Percentiles rank a stretch among this genome's conserved stretches.
phyloP scores from a whole-genome alignment of 257 asterid species.

The Primulina eburnea region DNA sequence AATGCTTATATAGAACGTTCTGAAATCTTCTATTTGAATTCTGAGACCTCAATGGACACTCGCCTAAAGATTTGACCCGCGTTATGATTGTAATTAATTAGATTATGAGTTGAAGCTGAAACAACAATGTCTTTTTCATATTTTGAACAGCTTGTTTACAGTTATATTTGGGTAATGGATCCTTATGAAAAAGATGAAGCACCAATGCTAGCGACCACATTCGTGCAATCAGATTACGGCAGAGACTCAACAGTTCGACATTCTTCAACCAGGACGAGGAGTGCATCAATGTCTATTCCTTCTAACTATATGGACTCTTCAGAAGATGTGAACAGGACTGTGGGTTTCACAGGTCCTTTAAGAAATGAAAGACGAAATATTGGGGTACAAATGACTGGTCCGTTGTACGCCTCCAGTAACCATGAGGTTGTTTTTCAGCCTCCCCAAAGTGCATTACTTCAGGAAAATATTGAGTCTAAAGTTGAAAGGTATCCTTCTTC shows the following conservation, averaged over 20 bases:
- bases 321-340: constrained; percentile 37
- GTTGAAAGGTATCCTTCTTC: constrained; percentile 59
- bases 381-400: constrained; percentile 61
- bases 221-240: constrained; percentile 40
- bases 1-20: neutral
- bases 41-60: neutral
- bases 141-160: neutral
- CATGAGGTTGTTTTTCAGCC: constrained; percentile 44
- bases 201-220: constrained; percentile 61
- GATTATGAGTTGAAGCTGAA: neutral
- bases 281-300: constrained; percentile 73
- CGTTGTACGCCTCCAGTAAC: constrained; percentile 38
- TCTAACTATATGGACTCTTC: constrained; percentile 41
- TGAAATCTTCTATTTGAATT: neutral
- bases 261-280: constrained; percentile 48
- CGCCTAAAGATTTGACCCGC: neutral
- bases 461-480: constrained; percentile 32
- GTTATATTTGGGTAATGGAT: constrained; percentile 42
- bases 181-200: constrained; percentile 60
- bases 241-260: constrained; percentile 35
- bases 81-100: neutral
- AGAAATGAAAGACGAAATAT: constrained; percentile 43
- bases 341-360: constrained; percentile 77
- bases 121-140: neutral
- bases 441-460: constrained; percentile 35